Conservation (phyloP, 2,329 filamentous ascomycete genomes). For the Diaporthe sp. region DNA sequence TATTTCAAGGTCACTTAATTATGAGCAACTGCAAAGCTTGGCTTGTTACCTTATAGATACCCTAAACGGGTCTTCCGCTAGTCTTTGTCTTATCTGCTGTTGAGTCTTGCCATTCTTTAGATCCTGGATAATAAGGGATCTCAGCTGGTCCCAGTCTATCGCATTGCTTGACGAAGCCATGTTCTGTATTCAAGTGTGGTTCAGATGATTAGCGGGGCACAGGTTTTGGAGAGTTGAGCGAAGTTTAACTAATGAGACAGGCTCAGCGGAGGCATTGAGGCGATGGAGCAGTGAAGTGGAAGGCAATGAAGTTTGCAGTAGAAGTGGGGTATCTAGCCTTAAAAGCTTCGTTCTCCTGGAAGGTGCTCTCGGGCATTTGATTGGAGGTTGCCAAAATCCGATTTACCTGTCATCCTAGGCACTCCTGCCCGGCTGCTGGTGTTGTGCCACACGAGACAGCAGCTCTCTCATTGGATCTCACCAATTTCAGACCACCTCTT, state of each 20-base stretch:
- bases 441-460: neutral
- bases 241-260: neutral
- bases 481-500: neutral
- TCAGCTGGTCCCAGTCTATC: neutral
- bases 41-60: neutral
- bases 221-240: neutral
- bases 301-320: neutral
- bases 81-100: neutral
- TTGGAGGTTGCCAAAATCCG: slow-evolving; percentile 1
- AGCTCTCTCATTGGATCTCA: neutral
- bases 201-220: neutral
- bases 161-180: neutral
- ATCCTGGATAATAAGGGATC: neutral
- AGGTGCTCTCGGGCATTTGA: neutral
- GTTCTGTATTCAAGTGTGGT: neutral
- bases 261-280: neutral
- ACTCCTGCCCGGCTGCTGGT: neutral
- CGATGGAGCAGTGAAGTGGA: neutral
- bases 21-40: neutral
- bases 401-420: neutral
- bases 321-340: neutral
- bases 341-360: neutral
- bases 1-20: neutral
- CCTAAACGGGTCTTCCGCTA: neutral
- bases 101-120: neutral